Evolutionary conservation across 768 basidiomycete genomes (phyloP).

Genomic region (Leccinum subtestaceum): DNA sequence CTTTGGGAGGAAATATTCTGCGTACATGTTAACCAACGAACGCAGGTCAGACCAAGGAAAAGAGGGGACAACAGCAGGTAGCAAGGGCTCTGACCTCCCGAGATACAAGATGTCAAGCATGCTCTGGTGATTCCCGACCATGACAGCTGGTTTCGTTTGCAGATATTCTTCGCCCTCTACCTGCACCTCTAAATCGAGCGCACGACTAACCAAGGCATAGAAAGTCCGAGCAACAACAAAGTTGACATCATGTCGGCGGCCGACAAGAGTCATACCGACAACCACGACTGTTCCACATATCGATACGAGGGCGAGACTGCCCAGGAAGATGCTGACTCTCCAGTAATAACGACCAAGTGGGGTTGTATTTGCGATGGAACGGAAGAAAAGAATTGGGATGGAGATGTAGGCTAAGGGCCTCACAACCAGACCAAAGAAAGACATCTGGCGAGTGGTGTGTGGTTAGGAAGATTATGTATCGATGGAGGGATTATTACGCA

Average conservation of each 20-base stretch:
- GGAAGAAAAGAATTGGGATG: conserved; percentile 64
- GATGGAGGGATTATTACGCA: conserved; percentile 17
- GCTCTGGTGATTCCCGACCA: conserved; percentile 91
- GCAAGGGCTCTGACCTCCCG: conserved; percentile 56
- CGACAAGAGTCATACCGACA: conserved; percentile 60
- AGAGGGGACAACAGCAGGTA: conserved; percentile 12
- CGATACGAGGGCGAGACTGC: conserved; percentile 66
- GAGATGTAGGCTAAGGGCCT: conserved; percentile 77
- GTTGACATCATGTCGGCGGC: conserved; percentile 77
- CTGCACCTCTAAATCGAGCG: conserved; percentile 65
- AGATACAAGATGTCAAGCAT: conserved; percentile 85
- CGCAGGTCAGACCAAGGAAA: conserved; percentile 5
- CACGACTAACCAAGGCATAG: conserved; percentile 61
- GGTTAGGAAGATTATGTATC: conserved; percentile 11
- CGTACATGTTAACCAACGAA: conserved; percentile 5
- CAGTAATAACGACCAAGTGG: conserved; percentile 68
- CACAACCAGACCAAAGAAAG: conserved; percentile 55
- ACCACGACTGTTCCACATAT: conserved; percentile 70
- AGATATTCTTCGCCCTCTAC: conserved; percentile 89
- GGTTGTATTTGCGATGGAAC: conserved; percentile 53
- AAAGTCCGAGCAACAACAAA: conserved; percentile 81
- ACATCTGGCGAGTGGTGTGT: conserved; percentile 45
- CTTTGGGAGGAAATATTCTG: conserved; percentile 78
- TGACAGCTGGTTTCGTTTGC: conserved; percentile 62
- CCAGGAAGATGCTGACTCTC: conserved; percentile 68